A percentile compares a stretch with the other conserved stretches of the same genome.
These are phyloP conservation scores for Solanum bulbocastanum DNA, from an alignment of 257 asterid genomes.

Conservation along the genomic window DNA sequence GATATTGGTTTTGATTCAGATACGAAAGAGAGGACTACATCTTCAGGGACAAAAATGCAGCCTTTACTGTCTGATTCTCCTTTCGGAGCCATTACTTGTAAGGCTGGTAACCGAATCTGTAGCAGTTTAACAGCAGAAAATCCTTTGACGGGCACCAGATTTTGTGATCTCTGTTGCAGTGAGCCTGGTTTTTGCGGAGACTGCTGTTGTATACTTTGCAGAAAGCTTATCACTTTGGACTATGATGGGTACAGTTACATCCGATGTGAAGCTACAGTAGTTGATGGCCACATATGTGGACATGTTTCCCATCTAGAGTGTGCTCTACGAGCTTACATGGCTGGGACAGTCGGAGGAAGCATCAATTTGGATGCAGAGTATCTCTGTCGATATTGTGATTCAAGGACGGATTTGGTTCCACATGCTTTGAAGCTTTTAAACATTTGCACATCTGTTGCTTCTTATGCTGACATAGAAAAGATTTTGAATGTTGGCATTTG, in stretches of 20 bases:
- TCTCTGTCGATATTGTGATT: conserved; percentile 80
- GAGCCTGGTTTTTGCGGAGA: conserved; percentile 66
- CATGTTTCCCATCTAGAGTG: conserved; percentile 70
- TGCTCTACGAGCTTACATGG: conserved; percentile 67
- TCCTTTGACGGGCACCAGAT: conserved; percentile 24
- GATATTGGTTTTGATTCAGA: not conserved
- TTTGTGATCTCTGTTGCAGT: conserved; percentile 62
- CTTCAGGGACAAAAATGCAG: not conserved
- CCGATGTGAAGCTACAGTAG: conserved; percentile 46
- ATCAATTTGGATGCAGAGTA: conserved; percentile 75
- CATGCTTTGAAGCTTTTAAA: conserved; percentile 41
- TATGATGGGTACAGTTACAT: conserved; percentile 30
- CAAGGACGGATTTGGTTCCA: conserved; percentile 52
- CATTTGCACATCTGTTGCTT: conserved; percentile 32
- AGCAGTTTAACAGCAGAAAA: conserved; percentile 35
- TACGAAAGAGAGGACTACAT: conserved; percentile 1
- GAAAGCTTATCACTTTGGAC: conserved; percentile 25
- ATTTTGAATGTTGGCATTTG: conserved; percentile 37
- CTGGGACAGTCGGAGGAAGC: conserved; percentile 78
- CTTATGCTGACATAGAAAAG: conserved; percentile 33
- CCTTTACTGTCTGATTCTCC: conserved; percentile 1
- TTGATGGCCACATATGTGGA: conserved; percentile 40
- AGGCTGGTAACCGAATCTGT: conserved; percentile 50
- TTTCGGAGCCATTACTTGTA: conserved; percentile 23
- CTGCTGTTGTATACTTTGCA: conserved; percentile 78